Base-by-base conservation (phyloP, 495 filamentous ascomycete genomes). In the Aspergillus affinis region DNA sequence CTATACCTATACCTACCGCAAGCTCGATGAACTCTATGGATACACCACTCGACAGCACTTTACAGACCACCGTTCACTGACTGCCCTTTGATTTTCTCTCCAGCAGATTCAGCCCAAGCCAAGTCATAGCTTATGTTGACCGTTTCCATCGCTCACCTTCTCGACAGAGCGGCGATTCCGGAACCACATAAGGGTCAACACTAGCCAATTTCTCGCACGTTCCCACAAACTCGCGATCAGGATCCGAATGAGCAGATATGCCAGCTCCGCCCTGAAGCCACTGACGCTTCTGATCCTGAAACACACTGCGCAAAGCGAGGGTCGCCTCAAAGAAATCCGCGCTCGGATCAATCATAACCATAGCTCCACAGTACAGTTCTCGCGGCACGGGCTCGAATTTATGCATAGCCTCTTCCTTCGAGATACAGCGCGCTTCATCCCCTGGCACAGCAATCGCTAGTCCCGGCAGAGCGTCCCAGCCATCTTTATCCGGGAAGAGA, bases 241-340 rank as follows among this genome's bases (percentile, higher is more conserved):
- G 52, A 10, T 41, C 18, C 52, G 52, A 36, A 4, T 45, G 7
- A 8, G 29, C 52, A 0, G 21, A 41, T 6, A 54, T 26, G 1
- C 52, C 52, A 8, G 52, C 52, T 18, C 52, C 52, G 20, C 30
- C 52, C 52, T 54, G 32, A 9, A 54, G 29, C 52, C 52, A 54
- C 32, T 45, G 52, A 6, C 27, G 27, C 6, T 41, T 23, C 29
- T 12, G n/a, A 54, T 54, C 52, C 30, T 54, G 52, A 18, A 54
- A 45, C 18, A 54, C 52, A 12, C 27, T 54, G 12, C 32, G 27
- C 17, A 54, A 18, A 4, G 27, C 21, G 3, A 52, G 21, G 1
- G 50, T 29, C 2, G 50, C 50, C 9, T 52, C 50, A 13, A 52
- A 52, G 12, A 18, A 29, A 10, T 18, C n/a, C 27, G 4, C 17